phyloP scores from a whole-genome alignment of 768 basidiomycete genomes.

The Mycena pura region DNA sequence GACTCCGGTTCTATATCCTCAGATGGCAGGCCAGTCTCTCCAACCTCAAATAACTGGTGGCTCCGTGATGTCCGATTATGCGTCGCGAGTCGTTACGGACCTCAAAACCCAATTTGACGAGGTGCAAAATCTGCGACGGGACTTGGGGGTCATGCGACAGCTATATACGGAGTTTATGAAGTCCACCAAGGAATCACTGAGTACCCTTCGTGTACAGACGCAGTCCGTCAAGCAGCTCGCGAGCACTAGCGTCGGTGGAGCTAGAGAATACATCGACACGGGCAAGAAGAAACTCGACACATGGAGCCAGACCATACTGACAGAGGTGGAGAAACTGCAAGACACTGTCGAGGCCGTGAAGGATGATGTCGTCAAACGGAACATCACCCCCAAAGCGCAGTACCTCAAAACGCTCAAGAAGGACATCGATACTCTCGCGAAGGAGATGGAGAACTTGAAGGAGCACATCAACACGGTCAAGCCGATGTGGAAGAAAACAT shows the following conservation, averaged over 20 bases:
- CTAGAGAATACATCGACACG: conserved; percentile 86
- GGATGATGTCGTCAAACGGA: conserved; percentile 90
- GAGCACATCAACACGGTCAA: conserved; percentile 89
- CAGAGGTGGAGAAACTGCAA: conserved; percentile 91
- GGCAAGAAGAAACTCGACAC: conserved; percentile 92
- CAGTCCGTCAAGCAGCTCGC: conserved; percentile 89
- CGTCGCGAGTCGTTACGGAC: conserved; percentile 76
- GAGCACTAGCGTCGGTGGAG: conserved; percentile 80
- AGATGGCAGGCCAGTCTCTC: conserved; percentile 72
- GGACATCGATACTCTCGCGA: conserved; percentile 69
- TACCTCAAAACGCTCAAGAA: conserved; percentile 74
- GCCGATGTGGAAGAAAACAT: conserved; percentile 99
- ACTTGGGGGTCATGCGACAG: conserved; percentile 93
- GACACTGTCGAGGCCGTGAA: conserved; percentile 89
- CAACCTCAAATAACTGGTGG: conserved; percentile 78
- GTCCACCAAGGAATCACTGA: conserved; percentile 86
- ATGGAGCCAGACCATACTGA: conserved; percentile 88
- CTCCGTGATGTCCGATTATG: conserved; percentile 77
- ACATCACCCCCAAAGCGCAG: conserved; percentile 80
- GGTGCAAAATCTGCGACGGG: conserved; percentile 91
- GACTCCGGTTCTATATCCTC: conserved; percentile 53
- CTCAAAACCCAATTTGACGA: conserved; percentile 94
- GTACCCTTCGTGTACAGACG: conserved; percentile 81
- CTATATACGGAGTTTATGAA: conserved; percentile 94
- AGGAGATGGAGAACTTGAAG: conserved; percentile 77